phyloP scores from a whole-genome alignment of 2,329 filamentous ascomycete species.

The Pseudogymnoascus sp. region DNA sequence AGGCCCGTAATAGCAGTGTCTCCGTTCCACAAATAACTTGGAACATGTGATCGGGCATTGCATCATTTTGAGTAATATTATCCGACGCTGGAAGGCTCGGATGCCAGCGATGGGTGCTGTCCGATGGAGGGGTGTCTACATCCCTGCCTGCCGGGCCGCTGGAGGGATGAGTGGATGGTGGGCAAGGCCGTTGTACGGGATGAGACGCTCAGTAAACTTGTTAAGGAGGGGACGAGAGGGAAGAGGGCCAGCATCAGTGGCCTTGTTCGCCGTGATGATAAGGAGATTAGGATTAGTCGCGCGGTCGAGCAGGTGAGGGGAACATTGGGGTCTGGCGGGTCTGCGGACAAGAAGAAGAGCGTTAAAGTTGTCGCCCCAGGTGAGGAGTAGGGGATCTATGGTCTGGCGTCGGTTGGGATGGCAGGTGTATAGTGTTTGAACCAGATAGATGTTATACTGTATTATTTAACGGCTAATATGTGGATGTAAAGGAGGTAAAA shows the following conservation, averaged over 20 bases:
- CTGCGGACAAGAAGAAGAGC: conserved; percentile 48
- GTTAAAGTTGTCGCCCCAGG: conserved; percentile 49
- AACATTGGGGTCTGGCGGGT: conserved; percentile 32
- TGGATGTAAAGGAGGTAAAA: not conserved
- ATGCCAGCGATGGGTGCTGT: conserved; percentile 48
- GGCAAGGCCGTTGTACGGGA: conserved; percentile 15
- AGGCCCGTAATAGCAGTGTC: not conserved
- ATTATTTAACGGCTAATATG: conserved; percentile 1
- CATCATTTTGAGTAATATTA: not conserved
- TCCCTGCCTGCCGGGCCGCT: conserved; percentile 52
- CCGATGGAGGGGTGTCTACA: conserved; percentile 60
- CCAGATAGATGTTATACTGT: not conserved
- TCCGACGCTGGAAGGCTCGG: conserved; percentile 23
- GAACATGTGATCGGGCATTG: not conserved
- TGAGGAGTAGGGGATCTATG: conserved; percentile 13
- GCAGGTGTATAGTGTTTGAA: not conserved
- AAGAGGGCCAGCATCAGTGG: conserved; percentile 11
- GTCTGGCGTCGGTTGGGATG: not conserved
- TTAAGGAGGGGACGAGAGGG: conserved; percentile 23
- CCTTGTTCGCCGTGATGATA: conserved; percentile 40
- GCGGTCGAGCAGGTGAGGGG: conserved; percentile 55
- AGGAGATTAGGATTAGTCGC: conserved; percentile 51
- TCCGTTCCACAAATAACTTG: not conserved
- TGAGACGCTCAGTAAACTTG: conserved; percentile 32
- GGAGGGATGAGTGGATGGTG: conserved; percentile 41